Percentiles rank a stretch among this genome's conserved stretches.
These are phyloP conservation scores for Astragalus glycyphyllos DNA, from an alignment of 306 rosid genomes.

Conservation along the genomic window DNA sequence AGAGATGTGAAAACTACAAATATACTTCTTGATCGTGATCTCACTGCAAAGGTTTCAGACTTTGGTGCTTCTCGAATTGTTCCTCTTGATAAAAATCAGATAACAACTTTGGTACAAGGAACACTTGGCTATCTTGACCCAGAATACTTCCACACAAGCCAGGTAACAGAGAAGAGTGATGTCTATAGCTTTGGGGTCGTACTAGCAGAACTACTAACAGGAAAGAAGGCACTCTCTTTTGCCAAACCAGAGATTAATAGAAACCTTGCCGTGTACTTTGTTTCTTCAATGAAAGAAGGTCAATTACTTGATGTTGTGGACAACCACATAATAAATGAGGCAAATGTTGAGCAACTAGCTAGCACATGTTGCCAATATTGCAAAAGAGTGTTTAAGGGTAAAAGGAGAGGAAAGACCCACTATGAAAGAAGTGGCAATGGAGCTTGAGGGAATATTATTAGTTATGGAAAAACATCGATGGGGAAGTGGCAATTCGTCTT, in stretches of 20 bases:
- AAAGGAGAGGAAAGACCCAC: no score
- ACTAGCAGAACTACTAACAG: conserved; percentile 42
- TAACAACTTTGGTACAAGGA: conserved; percentile 47
- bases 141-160: conserved; percentile 44
- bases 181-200: conserved; percentile 58
- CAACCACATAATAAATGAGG: neutral
- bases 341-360: conserved; percentile 25
- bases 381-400: conserved; percentile 20
- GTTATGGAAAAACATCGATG: no score
- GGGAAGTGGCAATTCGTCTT: no score
- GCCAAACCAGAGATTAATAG: conserved; percentile 38
- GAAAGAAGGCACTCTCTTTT: conserved; percentile 39
- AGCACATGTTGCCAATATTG: conserved; percentile 35
- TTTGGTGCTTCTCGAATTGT: conserved; percentile 48
- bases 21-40: conserved; percentile 41
- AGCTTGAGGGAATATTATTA: conserved; percentile 30
- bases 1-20: conserved; percentile 45
- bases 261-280: conserved; percentile 38
- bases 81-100: conserved; percentile 33
- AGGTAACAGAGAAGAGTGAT: conserved; percentile 29
- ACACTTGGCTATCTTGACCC: conserved; percentile 48
- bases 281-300: conserved; percentile 29
- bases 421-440: conserved; percentile 49
- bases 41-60: conserved; percentile 44
- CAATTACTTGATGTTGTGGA: conserved; percentile 33